A percentile compares a stretch with the other conserved stretches of the same genome.
These are phyloP conservation scores for Coniochaeta sp. DNA, from an alignment of 2,329 filamentous ascomycete genomes.

Conservation along the genomic window DNA sequence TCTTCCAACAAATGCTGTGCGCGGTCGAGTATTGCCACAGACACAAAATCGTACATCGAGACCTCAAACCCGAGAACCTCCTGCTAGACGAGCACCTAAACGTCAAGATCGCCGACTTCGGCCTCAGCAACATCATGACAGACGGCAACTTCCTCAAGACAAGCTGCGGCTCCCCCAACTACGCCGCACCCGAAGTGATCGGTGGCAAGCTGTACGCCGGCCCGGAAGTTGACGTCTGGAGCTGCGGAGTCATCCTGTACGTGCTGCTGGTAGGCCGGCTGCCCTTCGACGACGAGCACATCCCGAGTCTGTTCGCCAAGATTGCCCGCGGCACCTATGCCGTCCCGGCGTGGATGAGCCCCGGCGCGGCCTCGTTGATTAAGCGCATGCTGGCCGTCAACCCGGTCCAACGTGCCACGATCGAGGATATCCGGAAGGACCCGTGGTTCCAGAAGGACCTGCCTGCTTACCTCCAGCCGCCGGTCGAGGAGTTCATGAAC, in stretches of 20 bases:
- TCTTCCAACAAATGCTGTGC: conserved; percentile 99
- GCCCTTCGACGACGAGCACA: conserved; percentile 97
- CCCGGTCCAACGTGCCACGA: conserved; percentile 87
- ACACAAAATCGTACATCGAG: conserved; percentile 97
- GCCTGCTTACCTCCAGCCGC: conserved; percentile 77
- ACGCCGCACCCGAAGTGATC: conserved; percentile 95
- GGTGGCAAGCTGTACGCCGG: conserved; percentile 96
- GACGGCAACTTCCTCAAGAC: conserved; percentile 99
- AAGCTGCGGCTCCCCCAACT: conserved; percentile 96
- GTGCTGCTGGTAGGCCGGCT: conserved; percentile 74
- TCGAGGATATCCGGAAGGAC: conserved; percentile 87
- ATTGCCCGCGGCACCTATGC: conserved; percentile 92
- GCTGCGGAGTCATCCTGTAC: conserved; percentile 85
- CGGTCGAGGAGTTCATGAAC: conserved; percentile 86
- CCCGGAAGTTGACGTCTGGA: conserved; percentile 98
- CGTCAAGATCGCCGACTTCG: conserved; percentile 98
- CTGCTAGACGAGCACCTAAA: conserved; percentile 92
- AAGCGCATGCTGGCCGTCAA: conserved; percentile 94
- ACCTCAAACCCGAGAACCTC: conserved; percentile 95
- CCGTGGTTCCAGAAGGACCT: conserved; percentile 90
- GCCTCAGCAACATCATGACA: conserved; percentile 99
- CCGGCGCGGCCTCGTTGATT: conserved; percentile 75
- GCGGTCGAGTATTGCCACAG: conserved; percentile 98
- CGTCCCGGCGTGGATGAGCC: conserved; percentile 84
- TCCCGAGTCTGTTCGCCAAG: conserved; percentile 94